Evolutionary conservation across 257 asterid genomes (phyloP), one percentile per base, ranked within the genome.

Genomic region (Scutellaria baicalensis): DNA sequence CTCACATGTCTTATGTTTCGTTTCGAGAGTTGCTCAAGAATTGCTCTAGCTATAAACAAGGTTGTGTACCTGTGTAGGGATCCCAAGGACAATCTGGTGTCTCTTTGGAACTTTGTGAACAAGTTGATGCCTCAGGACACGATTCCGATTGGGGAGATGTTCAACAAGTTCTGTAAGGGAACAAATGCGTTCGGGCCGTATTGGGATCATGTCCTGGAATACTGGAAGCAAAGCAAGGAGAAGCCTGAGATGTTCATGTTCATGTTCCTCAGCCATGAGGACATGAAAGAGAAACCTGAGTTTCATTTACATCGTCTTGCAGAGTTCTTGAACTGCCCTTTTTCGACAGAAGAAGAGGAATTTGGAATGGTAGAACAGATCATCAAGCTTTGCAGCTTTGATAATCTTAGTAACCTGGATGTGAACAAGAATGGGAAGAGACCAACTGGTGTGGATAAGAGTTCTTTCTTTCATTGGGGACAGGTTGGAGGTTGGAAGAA

Each of bases 401-500:
- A 72, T 4, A 56, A 57, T 73, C 70, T 83, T 64, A 78, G 79
- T 43, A 3, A 14, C 5, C 5, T 80, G 71, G 82, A 77, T 40
- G 74, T 83, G 1, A 83, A 83, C 50, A 64, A 10, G 72, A 71
- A 8, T 31, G 81, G 82, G 60, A 68, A 36, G 3, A 11, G 69
- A 2, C 9, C 66, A 6, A 64, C 60, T 5, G 73, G 79, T 0
- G 69, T 50, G 59, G 75, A 35, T 0, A 79, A 66, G 8, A 66
- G 54, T 44, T 47, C 23, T 3, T 77, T 66, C 14, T 82, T 77
- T 16, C 77, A 83, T 0, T 49, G 10, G 0, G 87, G 81, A 0
- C 71, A 50, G 48, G 68, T 77, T 0, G 81, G 84, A 17, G 87
- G 77, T 49, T 82, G 81, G 81, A 71, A 47, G 70, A 82, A 79